A percentile compares a stretch with the other conserved stretches of the same genome.
Conservation (phyloP, 108 stramenopile genomes). For the Mediolabrus comicus region DNA sequence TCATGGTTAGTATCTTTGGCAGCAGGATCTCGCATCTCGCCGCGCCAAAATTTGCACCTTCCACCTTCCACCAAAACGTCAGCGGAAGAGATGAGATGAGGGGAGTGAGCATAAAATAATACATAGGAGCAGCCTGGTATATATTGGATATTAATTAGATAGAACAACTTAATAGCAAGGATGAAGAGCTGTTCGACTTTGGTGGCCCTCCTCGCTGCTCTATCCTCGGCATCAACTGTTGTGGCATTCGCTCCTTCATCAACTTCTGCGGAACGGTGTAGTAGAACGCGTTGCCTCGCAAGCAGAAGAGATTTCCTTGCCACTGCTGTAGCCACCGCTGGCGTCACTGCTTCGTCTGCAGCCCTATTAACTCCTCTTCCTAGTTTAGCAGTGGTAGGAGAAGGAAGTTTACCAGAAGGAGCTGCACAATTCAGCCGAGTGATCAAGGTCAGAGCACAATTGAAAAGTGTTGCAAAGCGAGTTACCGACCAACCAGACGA, state of each 20-base stretch:
- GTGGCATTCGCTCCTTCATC: slow-evolving; percentile 9
- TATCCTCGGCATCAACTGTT: slow-evolving; percentile 2
- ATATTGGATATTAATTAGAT: too few relatives aligned
- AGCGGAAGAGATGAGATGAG: neutral
- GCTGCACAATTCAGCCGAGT: slow-evolving; percentile 69
- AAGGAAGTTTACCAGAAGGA: slow-evolving; percentile 62
- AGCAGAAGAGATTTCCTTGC: slow-evolving; percentile 37
- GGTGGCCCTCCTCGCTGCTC: neutral
- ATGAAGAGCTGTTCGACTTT: slow-evolving; percentile 7
- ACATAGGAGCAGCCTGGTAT: too few relatives aligned
- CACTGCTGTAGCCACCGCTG: slow-evolving; percentile 8
- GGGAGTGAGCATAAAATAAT: neutral
- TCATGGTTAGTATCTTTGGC: too few relatives aligned
- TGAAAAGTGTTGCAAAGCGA: slow-evolving; percentile 58
- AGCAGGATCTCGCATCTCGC: too few relatives aligned
- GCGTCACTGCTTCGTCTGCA: neutral
- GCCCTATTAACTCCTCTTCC: slow-evolving; percentile 6
- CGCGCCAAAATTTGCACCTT: neutral
- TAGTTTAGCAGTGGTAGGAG: slow-evolving; percentile 55
- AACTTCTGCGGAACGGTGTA: neutral
- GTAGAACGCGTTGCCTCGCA: neutral
- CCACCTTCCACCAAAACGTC: neutral
- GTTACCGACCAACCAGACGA: slow-evolving; percentile 48
- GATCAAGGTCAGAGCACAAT: slow-evolving; percentile 59
- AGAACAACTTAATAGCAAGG: neutral